Base-by-base conservation (phyloP, 192 early-diverging fungal species). In the Borealophlyctis nickersoniae region DNA sequence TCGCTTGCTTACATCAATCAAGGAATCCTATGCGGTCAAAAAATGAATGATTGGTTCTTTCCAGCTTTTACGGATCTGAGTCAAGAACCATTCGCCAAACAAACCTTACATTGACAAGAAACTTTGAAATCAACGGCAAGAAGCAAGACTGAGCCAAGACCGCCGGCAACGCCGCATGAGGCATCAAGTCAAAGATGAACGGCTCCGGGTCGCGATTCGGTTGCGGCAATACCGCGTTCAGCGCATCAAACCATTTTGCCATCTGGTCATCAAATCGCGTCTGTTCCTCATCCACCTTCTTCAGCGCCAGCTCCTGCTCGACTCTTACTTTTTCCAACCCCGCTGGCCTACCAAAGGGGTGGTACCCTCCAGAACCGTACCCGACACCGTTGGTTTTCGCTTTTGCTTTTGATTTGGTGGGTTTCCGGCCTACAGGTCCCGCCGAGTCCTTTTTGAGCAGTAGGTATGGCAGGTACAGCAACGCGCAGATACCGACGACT, bases 11-110 rank as follows among this genome's bases (percentile, higher is more conserved):
- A 58, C 33, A 24, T 58, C 57, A 24, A 58, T 58, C 14, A 58
- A 58, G 9, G 57, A 58, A 58, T 58, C 57, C n/a, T 58, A 35
- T 34, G 28, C 29, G 27, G 7, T n/a, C n/a, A n/a, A n/a, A n/a
- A n/a, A 45, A 45, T 45, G 39, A 19, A 7, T 13, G 39, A 45
- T 45, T 45, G 39, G 7, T 45, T 7, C 19, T 45, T 13, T 45
- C 39, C 7, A 45, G 39, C 7, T 45, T 45, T 45, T 45, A 45
- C 19, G 9, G 39, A 45, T 19, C 7, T 7, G 39, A 45, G 19
- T 45, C 9, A 45, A 45, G n/a, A n/a, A n/a, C n/a, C n/a, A n/a
- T n/a, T n/a, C n/a, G n/a, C n/a, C n/a, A n/a, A 45, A 13, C 9
- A 45, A 45, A 45, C 7, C 39, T 45, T 19, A 45, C 39, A 45